Conservation (phyloP, 495 filamentous ascomycete species). For the Copromyces sp. region DNA sequence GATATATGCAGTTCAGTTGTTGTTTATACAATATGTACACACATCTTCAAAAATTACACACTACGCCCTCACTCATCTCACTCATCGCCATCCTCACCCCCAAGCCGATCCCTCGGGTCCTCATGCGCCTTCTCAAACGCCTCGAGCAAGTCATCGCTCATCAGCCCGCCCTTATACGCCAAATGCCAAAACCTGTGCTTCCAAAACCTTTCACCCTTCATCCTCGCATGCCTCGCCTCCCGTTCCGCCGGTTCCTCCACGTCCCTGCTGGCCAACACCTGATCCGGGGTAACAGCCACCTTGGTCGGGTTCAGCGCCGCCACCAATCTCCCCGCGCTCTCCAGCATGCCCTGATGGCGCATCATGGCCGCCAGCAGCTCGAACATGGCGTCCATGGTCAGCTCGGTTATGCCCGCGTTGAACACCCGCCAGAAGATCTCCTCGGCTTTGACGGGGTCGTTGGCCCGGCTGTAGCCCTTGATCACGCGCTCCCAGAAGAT, state of each 20-base stretch:
- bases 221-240: conserved; percentile 8
- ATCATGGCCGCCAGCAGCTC: conserved; percentile 39
- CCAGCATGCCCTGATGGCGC: conserved; percentile 23
- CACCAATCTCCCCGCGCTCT: conserved; percentile 24
- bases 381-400: conserved; percentile 36
- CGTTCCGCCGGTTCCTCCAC: neutral
- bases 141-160: conserved; percentile 11
- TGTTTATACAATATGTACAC: neutral
- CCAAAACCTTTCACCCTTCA: conserved; percentile 20
- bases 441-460: conserved; percentile 41
- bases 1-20: neutral
- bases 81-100: neutral
- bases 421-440: conserved; percentile 37
- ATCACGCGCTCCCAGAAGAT: conserved; percentile 61
- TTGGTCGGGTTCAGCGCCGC: conserved; percentile 14
- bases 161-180: conserved; percentile 22
- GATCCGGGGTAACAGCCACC: conserved; percentile 9
- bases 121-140: conserved; percentile 1
- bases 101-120: neutral
- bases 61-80: neutral
- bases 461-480: conserved; percentile 45
- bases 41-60: neutral
- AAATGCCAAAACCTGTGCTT: conserved; percentile 35
- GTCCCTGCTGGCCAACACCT: conserved; percentile 5
- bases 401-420: conserved; percentile 20